Evolutionary conservation across 2,329 filamentous ascomycete genomes (phyloP).

Genomic region (Colletotrichum aenigma): DNA sequence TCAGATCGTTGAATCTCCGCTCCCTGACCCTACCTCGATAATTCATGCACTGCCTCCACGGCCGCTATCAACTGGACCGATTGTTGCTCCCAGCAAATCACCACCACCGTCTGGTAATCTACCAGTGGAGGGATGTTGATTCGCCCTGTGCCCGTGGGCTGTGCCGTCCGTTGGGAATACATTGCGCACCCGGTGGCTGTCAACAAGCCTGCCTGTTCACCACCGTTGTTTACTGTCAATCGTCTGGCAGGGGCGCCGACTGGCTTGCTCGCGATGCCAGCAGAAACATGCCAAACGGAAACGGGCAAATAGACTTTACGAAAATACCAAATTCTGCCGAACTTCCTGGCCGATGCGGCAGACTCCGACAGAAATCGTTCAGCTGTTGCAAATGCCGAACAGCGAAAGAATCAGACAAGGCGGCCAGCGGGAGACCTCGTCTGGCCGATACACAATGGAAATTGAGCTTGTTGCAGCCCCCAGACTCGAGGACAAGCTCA

Average conservation of each 20-base stretch:
- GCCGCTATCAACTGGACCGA: neutral
- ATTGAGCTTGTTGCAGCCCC: conserved; percentile 1
- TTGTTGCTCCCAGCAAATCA: neutral
- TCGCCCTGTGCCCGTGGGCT: neutral
- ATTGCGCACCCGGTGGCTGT: neutral
- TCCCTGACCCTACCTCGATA: conserved; percentile 11
- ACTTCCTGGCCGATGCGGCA: neutral
- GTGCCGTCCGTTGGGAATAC: neutral
- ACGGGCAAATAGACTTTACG: neutral
- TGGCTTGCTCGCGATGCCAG: neutral
- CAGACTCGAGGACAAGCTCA: neutral
- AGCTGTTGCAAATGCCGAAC: neutral
- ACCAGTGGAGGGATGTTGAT: neutral
- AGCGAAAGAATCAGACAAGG: neutral
- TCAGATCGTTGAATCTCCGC: neutral
- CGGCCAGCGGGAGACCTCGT: neutral
- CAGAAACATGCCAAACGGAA: neutral
- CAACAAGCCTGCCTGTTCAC: neutral
- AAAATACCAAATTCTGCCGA: neutral
- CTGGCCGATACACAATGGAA: neutral
- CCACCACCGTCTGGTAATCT: neutral
- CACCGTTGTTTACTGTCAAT: neutral
- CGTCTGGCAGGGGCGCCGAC: neutral
- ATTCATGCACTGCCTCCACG: conserved; percentile 16
- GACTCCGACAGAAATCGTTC: neutral